Conservation (phyloP, 306 rosid species). For the Fragaria nilgerrensis region DNA sequence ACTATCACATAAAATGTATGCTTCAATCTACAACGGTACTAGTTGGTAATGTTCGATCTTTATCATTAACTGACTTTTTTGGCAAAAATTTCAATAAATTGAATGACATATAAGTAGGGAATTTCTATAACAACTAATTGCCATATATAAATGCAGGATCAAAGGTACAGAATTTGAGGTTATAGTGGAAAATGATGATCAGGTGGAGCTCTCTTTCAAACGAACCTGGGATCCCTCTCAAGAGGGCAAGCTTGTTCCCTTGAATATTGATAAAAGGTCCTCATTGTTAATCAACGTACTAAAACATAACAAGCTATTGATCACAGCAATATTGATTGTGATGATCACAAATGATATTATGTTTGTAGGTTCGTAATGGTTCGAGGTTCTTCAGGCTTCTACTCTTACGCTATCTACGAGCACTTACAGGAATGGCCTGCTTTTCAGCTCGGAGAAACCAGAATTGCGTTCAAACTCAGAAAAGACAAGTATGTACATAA, state of each 20-base stretch:
- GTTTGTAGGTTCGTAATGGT: constrained; percentile 72
- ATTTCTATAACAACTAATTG: neutral
- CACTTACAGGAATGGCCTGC: constrained; percentile 81
- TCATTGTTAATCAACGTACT: neutral
- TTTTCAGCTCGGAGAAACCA: constrained; percentile 74
- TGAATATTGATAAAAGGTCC: constrained; percentile 84
- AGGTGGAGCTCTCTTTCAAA: constrained; percentile 79
- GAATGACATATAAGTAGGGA: neutral
- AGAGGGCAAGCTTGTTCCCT: constrained; percentile 57
- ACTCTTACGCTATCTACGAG: constrained; percentile 84
- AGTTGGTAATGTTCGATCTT: neutral
- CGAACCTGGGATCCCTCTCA: constrained; percentile 69
- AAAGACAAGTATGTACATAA: constrained; percentile 65
- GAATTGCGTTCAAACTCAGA: constrained; percentile 89
- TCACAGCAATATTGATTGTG: neutral
- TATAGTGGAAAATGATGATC: constrained; percentile 69
- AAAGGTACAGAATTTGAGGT: constrained; percentile 56
- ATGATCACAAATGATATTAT: neutral
- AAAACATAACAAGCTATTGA: neutral
- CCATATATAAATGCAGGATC: constrained; percentile 43
- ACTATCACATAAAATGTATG: neutral
- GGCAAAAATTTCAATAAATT: neutral
- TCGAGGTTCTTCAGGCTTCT: constrained; percentile 79
- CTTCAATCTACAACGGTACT: neutral
- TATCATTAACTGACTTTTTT: no score